These are phyloP conservation scores for Retiboletus flavoniger DNA, from an alignment of 1,284 basidiomycete genomes.

Conservation along the genomic window DNA sequence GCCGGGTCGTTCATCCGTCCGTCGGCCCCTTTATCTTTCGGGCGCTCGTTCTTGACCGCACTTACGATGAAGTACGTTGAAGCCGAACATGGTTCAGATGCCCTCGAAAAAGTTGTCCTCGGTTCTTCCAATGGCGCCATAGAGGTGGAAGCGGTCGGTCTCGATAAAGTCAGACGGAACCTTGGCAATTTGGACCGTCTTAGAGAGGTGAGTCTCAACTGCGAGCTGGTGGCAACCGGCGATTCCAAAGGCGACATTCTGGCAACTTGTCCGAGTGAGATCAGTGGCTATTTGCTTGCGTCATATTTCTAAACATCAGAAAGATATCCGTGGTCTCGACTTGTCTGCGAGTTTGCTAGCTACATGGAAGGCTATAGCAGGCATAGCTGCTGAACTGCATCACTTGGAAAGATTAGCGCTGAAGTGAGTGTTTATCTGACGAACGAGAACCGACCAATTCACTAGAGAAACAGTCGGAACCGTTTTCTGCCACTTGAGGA, in stretches of 20 bases:
- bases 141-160: slow-evolving; percentile 81
- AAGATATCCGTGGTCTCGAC: slow-evolving; percentile 80
- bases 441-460: slow-evolving; percentile 12
- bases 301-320: slow-evolving; percentile 16
- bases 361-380: slow-evolving; percentile 68
- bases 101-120: slow-evolving; percentile 63
- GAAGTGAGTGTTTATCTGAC: slow-evolving; percentile 55
- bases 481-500: slow-evolving; percentile 45
- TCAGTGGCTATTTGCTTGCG: slow-evolving; percentile 1
- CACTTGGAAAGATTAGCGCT: slow-evolving; percentile 67
- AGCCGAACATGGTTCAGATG: slow-evolving; percentile 46
- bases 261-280: slow-evolving; percentile 69
- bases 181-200: slow-evolving; percentile 68
- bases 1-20: slow-evolving; percentile 77
- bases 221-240: slow-evolving; percentile 57
- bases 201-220: slow-evolving; percentile 77
- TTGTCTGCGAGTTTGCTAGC: slow-evolving; percentile 78
- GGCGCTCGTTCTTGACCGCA: slow-evolving; percentile 74
- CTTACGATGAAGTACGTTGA: slow-evolving; percentile 77
- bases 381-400: slow-evolving; percentile 64
- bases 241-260: slow-evolving; percentile 56
- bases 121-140: slow-evolving; percentile 83
- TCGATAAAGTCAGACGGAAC: slow-evolving; percentile 75
- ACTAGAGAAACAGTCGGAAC: slow-evolving; percentile 51
- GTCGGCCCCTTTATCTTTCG: slow-evolving; percentile 55